Evolutionary conservation across 768 basidiomycete species (phyloP).

Genomic region (Lepiota venenata): DNA sequence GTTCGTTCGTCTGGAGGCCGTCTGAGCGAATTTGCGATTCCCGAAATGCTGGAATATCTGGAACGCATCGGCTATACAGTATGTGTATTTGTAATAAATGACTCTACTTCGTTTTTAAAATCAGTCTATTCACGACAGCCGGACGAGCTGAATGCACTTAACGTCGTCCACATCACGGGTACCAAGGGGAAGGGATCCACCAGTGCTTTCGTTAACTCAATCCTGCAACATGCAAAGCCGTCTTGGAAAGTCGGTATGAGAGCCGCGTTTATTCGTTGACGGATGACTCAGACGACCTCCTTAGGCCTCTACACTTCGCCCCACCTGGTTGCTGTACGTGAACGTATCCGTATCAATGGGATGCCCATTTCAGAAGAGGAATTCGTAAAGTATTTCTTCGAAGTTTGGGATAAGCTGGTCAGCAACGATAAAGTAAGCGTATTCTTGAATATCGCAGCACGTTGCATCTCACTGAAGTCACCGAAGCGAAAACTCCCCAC

Average conservation of each 20-base stretch:
- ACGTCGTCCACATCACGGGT: constrained; percentile 95
- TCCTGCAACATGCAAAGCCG: constrained; percentile 73
- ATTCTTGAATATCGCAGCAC: constrained; percentile 4
- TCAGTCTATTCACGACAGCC: constrained; percentile 42
- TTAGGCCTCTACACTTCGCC: constrained; percentile 95
- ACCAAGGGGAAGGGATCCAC: constrained; percentile 99
- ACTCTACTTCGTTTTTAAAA: constrained; percentile 15
- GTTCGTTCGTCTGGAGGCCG: constrained; percentile 70
- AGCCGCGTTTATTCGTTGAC: not conserved
- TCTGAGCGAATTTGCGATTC: constrained; percentile 61
- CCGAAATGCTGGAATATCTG: constrained; percentile 90
- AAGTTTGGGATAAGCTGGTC: constrained; percentile 88
- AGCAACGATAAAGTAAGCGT: constrained; percentile 52
- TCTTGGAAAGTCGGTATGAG: constrained; percentile 77
- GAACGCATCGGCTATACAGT: constrained; percentile 84
- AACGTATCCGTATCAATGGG: constrained; percentile 93
- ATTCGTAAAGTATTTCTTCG: constrained; percentile 92
- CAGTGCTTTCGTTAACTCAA: constrained; percentile 87
- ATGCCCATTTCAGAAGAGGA: constrained; percentile 81
- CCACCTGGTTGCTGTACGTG: constrained; percentile 92
- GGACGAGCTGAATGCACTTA: constrained; percentile 78
- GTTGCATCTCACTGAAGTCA: constrained; percentile 2
- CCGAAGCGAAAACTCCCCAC: constrained; percentile 42
- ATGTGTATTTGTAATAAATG: constrained; percentile 22
- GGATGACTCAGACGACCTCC: not conserved